Percentiles rank a stretch among this genome's conserved stretches.
Conservation (phyloP, 1,284 basidiomycete genomes). For the Lignosus rhinocerotis region DNA sequence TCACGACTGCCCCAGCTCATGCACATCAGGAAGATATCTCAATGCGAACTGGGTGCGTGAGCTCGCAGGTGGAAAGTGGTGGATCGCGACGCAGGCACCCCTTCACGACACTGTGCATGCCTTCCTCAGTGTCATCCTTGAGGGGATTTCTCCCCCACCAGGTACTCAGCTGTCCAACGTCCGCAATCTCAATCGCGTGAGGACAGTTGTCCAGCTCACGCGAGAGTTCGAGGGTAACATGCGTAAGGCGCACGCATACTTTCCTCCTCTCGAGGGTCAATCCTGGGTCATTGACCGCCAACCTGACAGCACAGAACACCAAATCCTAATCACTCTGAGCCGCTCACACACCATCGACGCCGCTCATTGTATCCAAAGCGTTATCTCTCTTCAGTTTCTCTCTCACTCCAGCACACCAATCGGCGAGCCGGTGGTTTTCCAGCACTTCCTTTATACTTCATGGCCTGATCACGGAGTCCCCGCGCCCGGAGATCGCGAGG, state of each 20-base stretch:
- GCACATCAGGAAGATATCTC: conserved; percentile 51
- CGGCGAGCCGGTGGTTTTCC: conserved; percentile 50
- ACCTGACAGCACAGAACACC: conserved; percentile 36
- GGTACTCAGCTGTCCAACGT: conserved; percentile 19
- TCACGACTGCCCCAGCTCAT: conserved; percentile 17
- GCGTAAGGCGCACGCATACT: conserved; percentile 76
- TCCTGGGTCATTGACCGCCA: conserved; percentile 53
- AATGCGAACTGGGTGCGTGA: conserved; percentile 87
- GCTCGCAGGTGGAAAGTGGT: conserved; percentile 68
- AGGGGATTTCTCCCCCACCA: conserved; percentile 47
- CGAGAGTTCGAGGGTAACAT: conserved; percentile 62
- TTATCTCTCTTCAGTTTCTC: conserved; percentile 38
- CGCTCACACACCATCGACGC: conserved; percentile 45
- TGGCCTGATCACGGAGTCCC: conserved; percentile 89
- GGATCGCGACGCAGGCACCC: conserved; percentile 85
- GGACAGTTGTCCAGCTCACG: conserved; percentile 81
- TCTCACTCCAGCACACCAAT: conserved; percentile 18
- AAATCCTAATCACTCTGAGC: conserved; percentile 57
- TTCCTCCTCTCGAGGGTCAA: conserved; percentile 60
- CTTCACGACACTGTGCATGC: conserved; percentile 67
- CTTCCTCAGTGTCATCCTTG: conserved; percentile 69
- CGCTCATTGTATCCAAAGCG: conserved; percentile 65
- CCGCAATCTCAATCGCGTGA: conserved; percentile 43
- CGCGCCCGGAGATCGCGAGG: conserved; percentile 50
- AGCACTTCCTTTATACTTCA: conserved; percentile 69